phyloP scores from a whole-genome alignment of 2,329 filamentous ascomycete species.

The Coniochaeta ligniaria region DNA sequence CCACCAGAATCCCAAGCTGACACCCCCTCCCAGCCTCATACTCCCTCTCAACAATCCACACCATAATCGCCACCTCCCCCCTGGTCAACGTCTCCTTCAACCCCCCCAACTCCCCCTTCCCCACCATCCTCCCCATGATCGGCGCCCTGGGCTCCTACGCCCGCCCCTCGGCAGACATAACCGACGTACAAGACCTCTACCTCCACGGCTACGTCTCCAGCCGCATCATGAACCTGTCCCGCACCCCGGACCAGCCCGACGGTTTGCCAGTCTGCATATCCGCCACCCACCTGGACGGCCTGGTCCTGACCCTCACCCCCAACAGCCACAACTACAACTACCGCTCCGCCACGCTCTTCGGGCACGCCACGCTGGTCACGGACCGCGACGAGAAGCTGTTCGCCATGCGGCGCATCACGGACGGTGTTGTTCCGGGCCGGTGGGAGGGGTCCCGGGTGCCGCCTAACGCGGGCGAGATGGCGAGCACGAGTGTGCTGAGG shows the following conservation, averaged over 20 bases:
- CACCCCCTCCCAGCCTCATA: constrained; percentile 50
- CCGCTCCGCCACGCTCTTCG: constrained; percentile 72
- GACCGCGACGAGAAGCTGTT: constrained; percentile 65
- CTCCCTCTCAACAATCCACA: constrained; percentile 64
- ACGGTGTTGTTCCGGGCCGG: constrained; percentile 61
- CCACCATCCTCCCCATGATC: constrained; percentile 77
- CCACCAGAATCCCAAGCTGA: background rate
- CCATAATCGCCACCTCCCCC: constrained; percentile 65
- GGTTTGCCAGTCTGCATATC: constrained; percentile 67
- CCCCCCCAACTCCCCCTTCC: constrained; percentile 58
- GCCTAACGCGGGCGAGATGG: constrained; percentile 66
- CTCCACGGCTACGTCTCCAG: constrained; percentile 80
- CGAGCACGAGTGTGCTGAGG: constrained; percentile 64
- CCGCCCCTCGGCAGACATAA: constrained; percentile 48
- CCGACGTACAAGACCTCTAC: constrained; percentile 67
- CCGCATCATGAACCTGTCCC: constrained; percentile 66
- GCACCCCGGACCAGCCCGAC: constrained; percentile 18
- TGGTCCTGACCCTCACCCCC: constrained; percentile 72
- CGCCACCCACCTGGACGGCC: constrained; percentile 69
- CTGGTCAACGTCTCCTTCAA: constrained; percentile 78
- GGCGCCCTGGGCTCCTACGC: constrained; percentile 71
- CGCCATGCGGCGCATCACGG: constrained; percentile 72
- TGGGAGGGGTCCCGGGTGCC: constrained; percentile 65
- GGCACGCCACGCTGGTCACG: constrained; percentile 61
- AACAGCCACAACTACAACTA: constrained; percentile 84